Evolutionary conservation across 768 basidiomycete genomes (phyloP).

Genomic region (Tricholoma terreum): DNA sequence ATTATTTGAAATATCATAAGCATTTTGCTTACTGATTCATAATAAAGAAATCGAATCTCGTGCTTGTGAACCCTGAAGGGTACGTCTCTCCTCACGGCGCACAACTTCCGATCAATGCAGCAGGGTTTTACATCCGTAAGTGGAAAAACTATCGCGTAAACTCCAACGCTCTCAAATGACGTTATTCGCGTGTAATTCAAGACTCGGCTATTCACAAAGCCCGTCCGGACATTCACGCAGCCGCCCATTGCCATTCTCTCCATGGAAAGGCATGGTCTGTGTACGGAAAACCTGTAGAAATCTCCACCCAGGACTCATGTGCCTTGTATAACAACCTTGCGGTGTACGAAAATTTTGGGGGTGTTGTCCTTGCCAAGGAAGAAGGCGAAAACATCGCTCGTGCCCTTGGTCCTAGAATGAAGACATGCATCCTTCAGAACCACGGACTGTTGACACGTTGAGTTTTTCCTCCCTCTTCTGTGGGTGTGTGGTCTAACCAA

Average conservation of each 20-base stretch:
- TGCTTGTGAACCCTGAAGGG: conserved; percentile 24
- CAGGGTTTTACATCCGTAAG: conserved; percentile 26
- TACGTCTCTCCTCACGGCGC: conserved; percentile 25
- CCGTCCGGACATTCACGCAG: conserved; percentile 46
- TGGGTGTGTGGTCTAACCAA: background rate
- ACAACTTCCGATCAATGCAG: conserved; percentile 26
- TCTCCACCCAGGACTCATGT: conserved; percentile 43
- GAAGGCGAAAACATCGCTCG: conserved; percentile 46
- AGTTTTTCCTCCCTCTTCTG: background rate
- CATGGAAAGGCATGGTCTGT: conserved; percentile 49
- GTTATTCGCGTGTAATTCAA: background rate
- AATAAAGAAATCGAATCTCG: conserved; percentile 23
- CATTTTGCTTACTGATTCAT: background rate
- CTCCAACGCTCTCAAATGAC: background rate
- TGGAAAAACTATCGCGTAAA: no score
- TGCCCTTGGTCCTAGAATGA: conserved; percentile 37
- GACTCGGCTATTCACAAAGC: conserved; percentile 43
- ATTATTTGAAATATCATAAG: background rate
- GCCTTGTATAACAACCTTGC: conserved; percentile 42
- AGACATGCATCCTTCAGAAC: conserved; percentile 42
- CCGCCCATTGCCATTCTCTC: conserved; percentile 46
- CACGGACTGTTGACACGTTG: conserved; percentile 35
- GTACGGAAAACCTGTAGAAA: conserved; percentile 40
- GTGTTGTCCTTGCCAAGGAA: conserved; percentile 43
- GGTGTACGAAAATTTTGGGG: conserved; percentile 45